Base-by-base conservation (phyloP, 495 filamentous ascomycete species). In the Penicillium egyptiacum region DNA sequence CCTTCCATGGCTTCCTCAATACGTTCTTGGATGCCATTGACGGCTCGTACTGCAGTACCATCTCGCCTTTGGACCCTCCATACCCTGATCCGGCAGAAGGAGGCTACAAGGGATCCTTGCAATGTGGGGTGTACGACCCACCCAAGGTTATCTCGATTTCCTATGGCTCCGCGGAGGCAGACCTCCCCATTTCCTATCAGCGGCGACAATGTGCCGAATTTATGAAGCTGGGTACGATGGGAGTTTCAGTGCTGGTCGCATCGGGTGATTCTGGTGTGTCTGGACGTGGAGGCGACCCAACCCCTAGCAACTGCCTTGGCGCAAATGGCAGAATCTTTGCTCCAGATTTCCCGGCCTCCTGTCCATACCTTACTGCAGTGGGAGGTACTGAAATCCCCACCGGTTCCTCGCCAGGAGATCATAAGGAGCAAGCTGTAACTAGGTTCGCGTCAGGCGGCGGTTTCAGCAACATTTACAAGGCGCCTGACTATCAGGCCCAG, bases 151-250 rank as follows among this genome's bases (percentile, higher is more conserved):
- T 87, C 52, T 84, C 80, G 1, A 79, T 82, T 50, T 85, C 82
- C 0, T 87, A 86, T 58, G 77, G 76, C 28, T 70, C 69, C 30
- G 76, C 76, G 42, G 84, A 87, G 57, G 70, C 69, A 11, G 75
- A 74, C 31, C 67, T 81, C 4, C 81, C 82, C 12, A 69, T 76
- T 35, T 66, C 65, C 39, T 87, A 83, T 65, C 75, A 79, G 59
- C 69, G 70, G 37, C 82, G 82, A 48, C 80, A 85, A 62, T 84
- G 83, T 68, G 69, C 74, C 49, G 80, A 85, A 64, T 85, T 76
- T 62, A 79, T 88, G 74, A 88, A 89, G 72, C 83, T 88, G 7
- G 85, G 79, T 3, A 72, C 88, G 22, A 81, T 81, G 55, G 86
- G 86, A 11, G 75, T 85, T 8, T 82, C 83, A 0, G 71, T 88